A percentile compares a stretch with the other conserved stretches of the same genome.
Evolutionary conservation across 176 grass and related monocot species (phyloP).

Genomic region (Oryza punctata): DNA sequence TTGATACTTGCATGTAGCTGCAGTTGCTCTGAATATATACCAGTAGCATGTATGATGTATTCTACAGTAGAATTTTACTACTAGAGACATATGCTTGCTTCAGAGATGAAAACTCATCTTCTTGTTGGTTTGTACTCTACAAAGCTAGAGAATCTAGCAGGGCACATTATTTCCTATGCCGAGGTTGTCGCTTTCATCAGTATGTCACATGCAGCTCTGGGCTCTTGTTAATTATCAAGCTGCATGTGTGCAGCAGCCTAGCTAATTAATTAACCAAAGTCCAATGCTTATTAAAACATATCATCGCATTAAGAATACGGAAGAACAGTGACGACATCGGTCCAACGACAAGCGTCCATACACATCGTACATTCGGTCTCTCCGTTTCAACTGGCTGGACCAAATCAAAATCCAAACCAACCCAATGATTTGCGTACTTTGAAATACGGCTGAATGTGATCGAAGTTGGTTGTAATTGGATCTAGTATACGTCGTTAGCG

Average conservation of each 20-base stretch:
- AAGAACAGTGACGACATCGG: background rate
- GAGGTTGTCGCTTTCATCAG: background rate
- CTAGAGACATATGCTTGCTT: background rate
- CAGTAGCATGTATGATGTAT: background rate
- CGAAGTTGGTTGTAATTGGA: background rate
- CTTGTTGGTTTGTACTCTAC: background rate
- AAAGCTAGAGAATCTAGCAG: conserved; percentile 23
- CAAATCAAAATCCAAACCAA: background rate
- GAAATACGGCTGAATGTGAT: background rate
- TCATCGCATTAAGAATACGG: background rate
- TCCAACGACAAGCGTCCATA: background rate
- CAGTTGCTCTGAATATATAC: background rate
- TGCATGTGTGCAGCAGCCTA: background rate
- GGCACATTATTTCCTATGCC: background rate
- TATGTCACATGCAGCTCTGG: background rate
- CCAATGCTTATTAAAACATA: background rate
- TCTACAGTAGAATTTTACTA: background rate
- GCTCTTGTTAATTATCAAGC: background rate
- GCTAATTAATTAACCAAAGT: background rate
- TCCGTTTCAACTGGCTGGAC: background rate
- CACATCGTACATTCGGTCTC: background rate
- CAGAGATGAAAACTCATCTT: background rate
- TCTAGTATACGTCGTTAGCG: background rate
- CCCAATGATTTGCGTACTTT: background rate
- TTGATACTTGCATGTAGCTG: background rate